phyloP scores from a whole-genome alignment of 2,329 filamentous ascomycete species.

The Tolypocladium amazonense region DNA sequence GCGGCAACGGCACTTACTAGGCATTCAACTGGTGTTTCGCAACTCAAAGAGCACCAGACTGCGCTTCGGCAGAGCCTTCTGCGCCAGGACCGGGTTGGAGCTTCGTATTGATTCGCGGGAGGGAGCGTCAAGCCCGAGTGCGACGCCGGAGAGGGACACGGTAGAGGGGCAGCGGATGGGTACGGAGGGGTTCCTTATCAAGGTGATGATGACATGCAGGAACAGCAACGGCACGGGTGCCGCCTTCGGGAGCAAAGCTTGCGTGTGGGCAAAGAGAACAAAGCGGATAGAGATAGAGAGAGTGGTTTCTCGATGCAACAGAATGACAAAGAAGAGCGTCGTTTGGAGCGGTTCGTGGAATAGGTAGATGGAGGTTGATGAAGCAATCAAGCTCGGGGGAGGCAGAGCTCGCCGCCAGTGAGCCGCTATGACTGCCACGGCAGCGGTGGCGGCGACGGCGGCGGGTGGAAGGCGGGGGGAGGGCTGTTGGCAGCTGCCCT shows the following conservation, averaged over 20 bases:
- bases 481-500: background rate
- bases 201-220: background rate
- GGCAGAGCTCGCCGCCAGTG: background rate
- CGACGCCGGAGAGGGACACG: background rate
- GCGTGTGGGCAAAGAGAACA: background rate
- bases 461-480: background rate
- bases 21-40: background rate
- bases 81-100: background rate
- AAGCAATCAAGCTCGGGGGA: background rate
- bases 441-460: background rate
- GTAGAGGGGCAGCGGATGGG: background rate
- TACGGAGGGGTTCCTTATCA: conserved; percentile 4
- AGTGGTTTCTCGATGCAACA: background rate
- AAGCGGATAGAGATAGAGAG: background rate
- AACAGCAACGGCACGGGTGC: background rate
- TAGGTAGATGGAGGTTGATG: background rate
- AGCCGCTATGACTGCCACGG: background rate
- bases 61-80: background rate
- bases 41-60: background rate
- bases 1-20: background rate
- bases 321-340: background rate
- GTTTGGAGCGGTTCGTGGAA: background rate
- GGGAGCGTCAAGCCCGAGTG: conserved; percentile 3
- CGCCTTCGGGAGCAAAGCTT: background rate
- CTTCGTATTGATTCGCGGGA: conserved; percentile 6